These are phyloP conservation scores for Aureobasidium sp. DNA, from an alignment of 2,329 filamentous ascomycete genomes.

Conservation along the genomic window DNA sequence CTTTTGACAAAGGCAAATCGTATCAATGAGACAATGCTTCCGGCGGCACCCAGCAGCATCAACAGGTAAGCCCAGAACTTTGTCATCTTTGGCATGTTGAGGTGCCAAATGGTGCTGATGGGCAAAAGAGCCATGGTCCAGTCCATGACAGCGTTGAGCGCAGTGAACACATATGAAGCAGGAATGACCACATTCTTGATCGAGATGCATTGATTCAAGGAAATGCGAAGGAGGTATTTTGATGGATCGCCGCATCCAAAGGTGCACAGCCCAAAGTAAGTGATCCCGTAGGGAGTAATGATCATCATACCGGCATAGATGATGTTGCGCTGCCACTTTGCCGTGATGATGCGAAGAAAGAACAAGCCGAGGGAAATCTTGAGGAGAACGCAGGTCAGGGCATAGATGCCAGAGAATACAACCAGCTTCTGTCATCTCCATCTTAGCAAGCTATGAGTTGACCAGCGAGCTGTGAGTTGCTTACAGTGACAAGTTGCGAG, in stretches of 20 bases:
- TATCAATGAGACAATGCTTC: constrained; percentile 12
- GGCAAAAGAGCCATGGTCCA: constrained; percentile 11
- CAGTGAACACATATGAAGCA: constrained; percentile 6
- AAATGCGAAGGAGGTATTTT: not conserved
- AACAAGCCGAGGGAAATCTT: constrained; percentile 13
- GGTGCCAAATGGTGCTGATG: constrained; percentile 4
- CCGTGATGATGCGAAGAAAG: constrained; percentile 14
- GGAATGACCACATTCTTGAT: constrained; percentile 1
- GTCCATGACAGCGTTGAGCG: constrained; percentile 12
- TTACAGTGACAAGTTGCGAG: not conserved
- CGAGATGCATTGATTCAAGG: constrained; percentile 1
- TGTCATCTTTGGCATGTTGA: constrained; percentile 5
- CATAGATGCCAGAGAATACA: constrained; percentile 2
- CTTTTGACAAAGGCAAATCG: constrained; percentile 10
- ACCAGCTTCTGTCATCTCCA: not conserved
- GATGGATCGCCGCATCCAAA: not conserved
- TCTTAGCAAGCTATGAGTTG: not conserved
- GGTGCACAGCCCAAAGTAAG: not conserved
- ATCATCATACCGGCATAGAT: not conserved
- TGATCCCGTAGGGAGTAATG: not conserved
- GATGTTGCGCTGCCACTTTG: constrained; percentile 7
- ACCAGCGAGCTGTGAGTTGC: not conserved
- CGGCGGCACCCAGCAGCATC: constrained; percentile 3
- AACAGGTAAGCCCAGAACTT: constrained; percentile 11
- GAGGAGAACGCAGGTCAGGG: constrained; percentile 9